Base-by-base conservation (phyloP, 768 basidiomycete species). In the Macrolepiota fuliginosa region DNA sequence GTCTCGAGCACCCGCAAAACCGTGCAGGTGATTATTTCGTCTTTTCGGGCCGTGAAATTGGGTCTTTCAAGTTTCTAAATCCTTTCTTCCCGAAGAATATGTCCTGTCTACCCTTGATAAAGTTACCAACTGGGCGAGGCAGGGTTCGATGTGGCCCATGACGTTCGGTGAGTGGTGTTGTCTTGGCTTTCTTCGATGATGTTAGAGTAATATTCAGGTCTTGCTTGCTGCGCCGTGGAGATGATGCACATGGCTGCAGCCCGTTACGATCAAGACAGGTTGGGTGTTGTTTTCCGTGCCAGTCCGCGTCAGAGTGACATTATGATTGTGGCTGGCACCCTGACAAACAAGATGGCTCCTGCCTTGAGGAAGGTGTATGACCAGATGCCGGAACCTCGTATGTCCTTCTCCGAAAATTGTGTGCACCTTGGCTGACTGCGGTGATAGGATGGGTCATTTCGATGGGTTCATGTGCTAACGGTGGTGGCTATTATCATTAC, bases 221-320 rank as follows among this genome's bases (percentile, higher is more conserved):
- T 99, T 55, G 97, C 97, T 4, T 99, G 97, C 75, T 99, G 97
- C 74, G 97, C 97, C 24, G 97, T 99, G 35, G 97, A 99, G 79
- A 93, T 94, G 91, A 98, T 97, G 96, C 97, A 99, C 80, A 96
- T 98, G 95, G 97, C 97, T 54, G 96, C 97, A 45, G 93, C 97
- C 17, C 88, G 97, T 61, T 99, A 98, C 74, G 97, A 99, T 75
- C 97, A 98, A 74, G 97, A 99, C 74, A 86, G 97, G 63, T 80
- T 99, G 35, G 97, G 97, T 65, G 89, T 98, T 61, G 92, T 99
- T 45, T 99, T 99, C 81, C 94, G 97, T 79, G 97, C 96, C n/a
- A 94, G 90, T 79, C 97, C 97, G 49, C 90, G 97, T 63, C 93
- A 98, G 78, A 93, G 91, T 63, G 94, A 97, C 71, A 91, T 97